Conservation (phyloP, 129 eudicot genomes). For the Logfia minima region DNA sequence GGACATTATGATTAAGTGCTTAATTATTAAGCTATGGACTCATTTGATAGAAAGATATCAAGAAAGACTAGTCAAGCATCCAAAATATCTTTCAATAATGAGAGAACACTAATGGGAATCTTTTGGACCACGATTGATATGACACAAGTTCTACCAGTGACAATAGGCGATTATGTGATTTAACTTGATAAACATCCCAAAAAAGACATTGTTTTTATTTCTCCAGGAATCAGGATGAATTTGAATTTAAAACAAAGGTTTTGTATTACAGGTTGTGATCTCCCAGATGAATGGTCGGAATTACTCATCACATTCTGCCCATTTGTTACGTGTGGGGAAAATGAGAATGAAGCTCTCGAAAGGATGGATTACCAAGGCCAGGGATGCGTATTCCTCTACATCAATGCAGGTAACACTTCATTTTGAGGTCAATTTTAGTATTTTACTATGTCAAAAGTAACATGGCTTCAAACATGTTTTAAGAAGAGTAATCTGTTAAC, state of each 20-base stretch:
- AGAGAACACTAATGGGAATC: conserved; percentile 12
- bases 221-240: neutral
- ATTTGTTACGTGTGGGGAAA: conserved; percentile 82
- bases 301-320: conserved; percentile 79
- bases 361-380: conserved; percentile 96
- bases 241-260: neutral
- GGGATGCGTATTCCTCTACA: conserved; percentile 80
- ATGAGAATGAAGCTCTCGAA: conserved; percentile 79
- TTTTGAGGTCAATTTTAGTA: neutral
- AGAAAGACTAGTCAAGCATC: conserved; percentile 1
- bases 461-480: neutral
- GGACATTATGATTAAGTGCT: neutral
- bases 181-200: neutral
- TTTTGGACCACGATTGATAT: neutral
- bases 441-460: neutral
- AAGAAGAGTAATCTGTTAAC: conserved; percentile 11
- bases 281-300: conserved; percentile 95
- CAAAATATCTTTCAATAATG: conserved; percentile 11
- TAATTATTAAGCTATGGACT: neutral
- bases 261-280: conserved; percentile 68
- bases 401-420: conserved; percentile 80
- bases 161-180: neutral
- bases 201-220: neutral
- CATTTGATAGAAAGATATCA: neutral
- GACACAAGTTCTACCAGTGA: conserved; percentile 7